These are phyloP conservation scores for Alternaria ventricosa DNA, from an alignment of 2,329 filamentous ascomycete species.

Conservation along the genomic window DNA sequence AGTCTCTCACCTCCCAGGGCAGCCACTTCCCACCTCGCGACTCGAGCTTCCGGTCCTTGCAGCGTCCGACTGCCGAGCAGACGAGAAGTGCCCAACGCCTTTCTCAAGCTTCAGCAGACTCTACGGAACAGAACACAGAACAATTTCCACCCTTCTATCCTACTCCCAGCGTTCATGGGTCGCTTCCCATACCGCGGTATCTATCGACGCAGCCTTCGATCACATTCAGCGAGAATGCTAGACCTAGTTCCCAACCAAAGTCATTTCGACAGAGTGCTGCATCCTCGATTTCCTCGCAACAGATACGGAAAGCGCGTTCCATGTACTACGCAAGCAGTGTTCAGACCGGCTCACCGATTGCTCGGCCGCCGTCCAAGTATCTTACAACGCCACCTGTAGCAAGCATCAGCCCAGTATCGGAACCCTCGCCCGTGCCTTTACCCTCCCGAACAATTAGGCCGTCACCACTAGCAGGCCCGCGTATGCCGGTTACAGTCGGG, in stretches of 20 bases:
- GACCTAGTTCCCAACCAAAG: constrained; percentile 36
- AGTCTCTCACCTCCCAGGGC: constrained; percentile 41
- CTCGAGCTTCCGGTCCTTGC: constrained; percentile 35
- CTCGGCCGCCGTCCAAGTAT: constrained; percentile 42
- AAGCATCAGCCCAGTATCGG: constrained; percentile 10
- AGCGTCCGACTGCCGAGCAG: constrained; percentile 21
- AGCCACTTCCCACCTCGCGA: constrained; percentile 47
- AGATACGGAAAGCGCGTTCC: constrained; percentile 47
- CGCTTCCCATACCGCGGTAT: constrained; percentile 14
- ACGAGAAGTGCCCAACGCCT: constrained; percentile 14
- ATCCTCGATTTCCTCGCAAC: constrained; percentile 39
- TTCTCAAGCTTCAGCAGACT: constrained; percentile 14
- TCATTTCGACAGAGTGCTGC: constrained; percentile 29
- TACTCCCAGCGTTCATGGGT: constrained; percentile 14
- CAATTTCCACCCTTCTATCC: constrained; percentile 31
- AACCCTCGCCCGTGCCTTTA: not conserved
- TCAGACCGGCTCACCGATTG: constrained; percentile 46
- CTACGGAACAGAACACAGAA: constrained; percentile 13
- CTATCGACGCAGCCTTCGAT: constrained; percentile 31
- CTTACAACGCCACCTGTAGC: constrained; percentile 32
- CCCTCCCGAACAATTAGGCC: constrained; percentile 14
- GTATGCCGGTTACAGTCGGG: constrained; percentile 34
- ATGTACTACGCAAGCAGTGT: constrained; percentile 50
- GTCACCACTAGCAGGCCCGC: constrained; percentile 30
- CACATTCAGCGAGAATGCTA: constrained; percentile 29